Conservation (phyloP, 148 eudicot genomes). For the Camellia sinensis region DNA sequence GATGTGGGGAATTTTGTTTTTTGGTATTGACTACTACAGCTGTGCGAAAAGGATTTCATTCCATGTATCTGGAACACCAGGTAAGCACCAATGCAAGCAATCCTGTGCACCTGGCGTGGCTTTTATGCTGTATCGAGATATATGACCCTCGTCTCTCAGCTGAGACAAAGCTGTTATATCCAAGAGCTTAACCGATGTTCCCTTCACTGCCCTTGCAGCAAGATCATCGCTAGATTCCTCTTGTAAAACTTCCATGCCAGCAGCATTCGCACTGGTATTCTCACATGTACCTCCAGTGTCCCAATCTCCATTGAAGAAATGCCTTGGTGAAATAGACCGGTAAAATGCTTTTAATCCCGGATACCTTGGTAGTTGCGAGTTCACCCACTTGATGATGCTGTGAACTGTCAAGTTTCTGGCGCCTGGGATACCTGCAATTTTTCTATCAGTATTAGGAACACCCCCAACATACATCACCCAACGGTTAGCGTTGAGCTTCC, state of each 20-base stretch:
- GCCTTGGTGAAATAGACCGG: constrained; percentile 63
- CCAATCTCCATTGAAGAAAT: constrained; percentile 72
- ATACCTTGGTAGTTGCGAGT: constrained; percentile 46
- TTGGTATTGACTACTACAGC: constrained; percentile 11
- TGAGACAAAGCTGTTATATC: constrained; percentile 65
- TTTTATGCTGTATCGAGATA: constrained; percentile 47
- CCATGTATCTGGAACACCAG: constrained; percentile 72
- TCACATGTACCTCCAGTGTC: constrained; percentile 70
- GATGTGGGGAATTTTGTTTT: too few species aligned
- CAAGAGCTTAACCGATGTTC: constrained; percentile 44
- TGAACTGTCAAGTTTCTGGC: constrained; percentile 48
- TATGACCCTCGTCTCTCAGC: constrained; percentile 60
- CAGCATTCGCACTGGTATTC: constrained; percentile 41
- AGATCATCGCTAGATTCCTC: constrained; percentile 35
- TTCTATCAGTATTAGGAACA: constrained; percentile 31
- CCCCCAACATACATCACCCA: constrained; percentile 61
- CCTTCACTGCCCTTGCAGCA: constrained; percentile 47
- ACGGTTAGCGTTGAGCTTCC: constrained; percentile 44
- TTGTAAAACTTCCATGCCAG: constrained; percentile 43
- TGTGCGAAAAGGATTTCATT: constrained; percentile 59
- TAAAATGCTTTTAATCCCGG: constrained; percentile 50
- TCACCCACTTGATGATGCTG: constrained; percentile 51
- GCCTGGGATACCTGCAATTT: constrained; percentile 26
- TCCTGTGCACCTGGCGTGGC: constrained; percentile 45
- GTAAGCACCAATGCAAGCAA: constrained; percentile 75